phyloP scores from a whole-genome alignment of 495 filamentous ascomycete genomes.

The Podospora pseudoanserina region DNA sequence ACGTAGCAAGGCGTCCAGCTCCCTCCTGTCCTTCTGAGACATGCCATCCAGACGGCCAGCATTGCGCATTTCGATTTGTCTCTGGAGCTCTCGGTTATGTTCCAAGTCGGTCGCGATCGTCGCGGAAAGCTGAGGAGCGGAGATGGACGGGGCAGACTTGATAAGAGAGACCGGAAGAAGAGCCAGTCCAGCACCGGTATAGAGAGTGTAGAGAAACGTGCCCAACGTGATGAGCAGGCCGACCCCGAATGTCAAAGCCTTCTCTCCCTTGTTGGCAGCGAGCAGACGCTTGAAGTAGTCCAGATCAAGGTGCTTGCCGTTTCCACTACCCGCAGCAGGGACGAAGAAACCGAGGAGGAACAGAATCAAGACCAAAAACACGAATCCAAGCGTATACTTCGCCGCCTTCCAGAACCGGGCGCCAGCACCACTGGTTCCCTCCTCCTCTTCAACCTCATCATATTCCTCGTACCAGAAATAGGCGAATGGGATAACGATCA shows the following conservation, averaged over 20 bases:
- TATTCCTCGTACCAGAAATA: conserved; percentile 99
- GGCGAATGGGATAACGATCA: conserved; percentile 87
- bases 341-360: conserved; percentile 94
- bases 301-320: conserved; percentile 63
- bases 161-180: conserved; percentile 85
- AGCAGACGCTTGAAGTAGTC: conserved; percentile 89
- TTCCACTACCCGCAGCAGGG: conserved; percentile 63
- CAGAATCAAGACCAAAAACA: conserved; percentile 72
- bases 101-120: conserved; percentile 77
- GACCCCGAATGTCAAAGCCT: conserved; percentile 81
- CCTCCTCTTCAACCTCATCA: conserved; percentile 75
- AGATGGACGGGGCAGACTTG: conserved; percentile 80
- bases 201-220: conserved; percentile 77
- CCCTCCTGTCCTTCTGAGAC: conserved; percentile 77
- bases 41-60: conserved; percentile 70
- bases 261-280: conserved; percentile 83
- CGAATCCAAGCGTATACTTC: conserved; percentile 87
- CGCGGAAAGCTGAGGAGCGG: conserved; percentile 66
- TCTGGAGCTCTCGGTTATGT: conserved; percentile 83
- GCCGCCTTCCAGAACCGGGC: conserved; percentile 73
- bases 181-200: conserved; percentile 85
- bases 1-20: conserved; percentile 78
- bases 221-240: conserved; percentile 83
- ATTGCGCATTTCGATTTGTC: conserved; percentile 83
- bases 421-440: conserved; percentile 65